phyloP scores from a whole-genome alignment of 2,329 filamentous ascomycete genomes.

The Fusarium guadeloupense region DNA sequence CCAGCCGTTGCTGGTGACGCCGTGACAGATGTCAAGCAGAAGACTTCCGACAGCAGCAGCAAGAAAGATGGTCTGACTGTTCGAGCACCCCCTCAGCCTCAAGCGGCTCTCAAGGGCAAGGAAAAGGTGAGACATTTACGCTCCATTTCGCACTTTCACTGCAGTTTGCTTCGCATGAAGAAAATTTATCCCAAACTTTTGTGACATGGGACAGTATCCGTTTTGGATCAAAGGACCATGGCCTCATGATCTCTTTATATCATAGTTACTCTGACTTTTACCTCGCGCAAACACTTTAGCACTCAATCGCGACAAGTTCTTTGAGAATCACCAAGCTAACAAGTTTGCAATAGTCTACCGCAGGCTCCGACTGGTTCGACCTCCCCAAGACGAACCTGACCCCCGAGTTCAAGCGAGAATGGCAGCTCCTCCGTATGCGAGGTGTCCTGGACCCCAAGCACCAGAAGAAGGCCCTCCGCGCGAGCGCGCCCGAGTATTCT shows the following conservation, averaged over 20 bases:
- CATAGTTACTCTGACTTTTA: slow-evolving; percentile 78
- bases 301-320: not conserved
- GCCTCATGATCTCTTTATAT: slow-evolving; percentile 63
- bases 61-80: slow-evolving; percentile 41
- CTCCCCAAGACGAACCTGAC: slow-evolving; percentile 86
- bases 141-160: not conserved
- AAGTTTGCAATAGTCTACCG: slow-evolving; percentile 58
- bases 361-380: slow-evolving; percentile 87
- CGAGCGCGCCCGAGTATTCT: slow-evolving; percentile 76
- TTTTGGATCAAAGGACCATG: slow-evolving; percentile 64
- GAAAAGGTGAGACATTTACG: slow-evolving; percentile 43
- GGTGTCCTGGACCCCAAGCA: slow-evolving; percentile 89
- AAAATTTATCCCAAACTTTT: slow-evolving; percentile 47
- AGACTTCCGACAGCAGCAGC: slow-evolving; percentile 31
- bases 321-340: slow-evolving; percentile 19
- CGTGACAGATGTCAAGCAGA: slow-evolving; percentile 24
- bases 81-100: slow-evolving; percentile 38
- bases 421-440: slow-evolving; percentile 90
- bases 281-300: slow-evolving; percentile 16
- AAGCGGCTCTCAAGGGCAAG: slow-evolving; percentile 31
- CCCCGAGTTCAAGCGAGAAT: slow-evolving; percentile 84
- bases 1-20: slow-evolving; percentile 21
- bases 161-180: slow-evolving; percentile 51
- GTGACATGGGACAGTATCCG: slow-evolving; percentile 53
- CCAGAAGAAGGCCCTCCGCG: slow-evolving; percentile 87